A percentile compares a stretch with the other conserved stretches of the same genome.
Evolutionary conservation across 441 rosid species (phyloP).

Genomic region (Lepidium campestre): DNA sequence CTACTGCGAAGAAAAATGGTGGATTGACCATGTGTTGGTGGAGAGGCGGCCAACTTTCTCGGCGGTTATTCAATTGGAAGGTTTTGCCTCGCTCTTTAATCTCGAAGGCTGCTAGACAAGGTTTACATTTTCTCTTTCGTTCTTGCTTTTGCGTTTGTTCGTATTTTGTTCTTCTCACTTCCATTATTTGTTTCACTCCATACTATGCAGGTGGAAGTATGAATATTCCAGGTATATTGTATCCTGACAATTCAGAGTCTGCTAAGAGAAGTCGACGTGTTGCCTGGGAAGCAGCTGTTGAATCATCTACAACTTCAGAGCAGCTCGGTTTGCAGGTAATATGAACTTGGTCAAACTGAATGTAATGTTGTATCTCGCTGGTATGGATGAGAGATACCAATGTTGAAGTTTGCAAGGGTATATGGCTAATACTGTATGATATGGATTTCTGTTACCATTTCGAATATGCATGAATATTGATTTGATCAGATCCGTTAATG

Average conservation of each 20-base stretch:
- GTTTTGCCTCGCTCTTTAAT: slow-evolving; percentile 57
- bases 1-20: slow-evolving; percentile 46
- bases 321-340: slow-evolving; percentile 89
- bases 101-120: slow-evolving; percentile 91
- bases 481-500: not conserved
- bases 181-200: slow-evolving; percentile 25
- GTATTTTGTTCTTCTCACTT: slow-evolving; percentile 8
- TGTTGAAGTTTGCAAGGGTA: not conserved
- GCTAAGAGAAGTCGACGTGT: slow-evolving; percentile 76
- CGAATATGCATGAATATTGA: not conserved
- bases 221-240: slow-evolving; percentile 70
- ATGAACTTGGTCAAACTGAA: slow-evolving; percentile 3
- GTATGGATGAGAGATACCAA: not conserved
- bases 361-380: not conserved
- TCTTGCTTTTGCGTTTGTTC: slow-evolving; percentile 9
- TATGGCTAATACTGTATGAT: not conserved
- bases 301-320: slow-evolving; percentile 65
- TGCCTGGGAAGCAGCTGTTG: slow-evolving; percentile 96
- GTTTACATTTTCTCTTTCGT: slow-evolving; percentile 40
- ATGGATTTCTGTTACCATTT: slow-evolving; percentile 2
- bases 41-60: slow-evolving; percentile 92
- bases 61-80: slow-evolving; percentile 82
- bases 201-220: slow-evolving; percentile 69
- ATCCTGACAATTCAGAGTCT: slow-evolving; percentile 84
- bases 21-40: slow-evolving; percentile 82